phyloP scores from a whole-genome alignment of 139 green algal species.

The Micromonas pusilla region DNA sequence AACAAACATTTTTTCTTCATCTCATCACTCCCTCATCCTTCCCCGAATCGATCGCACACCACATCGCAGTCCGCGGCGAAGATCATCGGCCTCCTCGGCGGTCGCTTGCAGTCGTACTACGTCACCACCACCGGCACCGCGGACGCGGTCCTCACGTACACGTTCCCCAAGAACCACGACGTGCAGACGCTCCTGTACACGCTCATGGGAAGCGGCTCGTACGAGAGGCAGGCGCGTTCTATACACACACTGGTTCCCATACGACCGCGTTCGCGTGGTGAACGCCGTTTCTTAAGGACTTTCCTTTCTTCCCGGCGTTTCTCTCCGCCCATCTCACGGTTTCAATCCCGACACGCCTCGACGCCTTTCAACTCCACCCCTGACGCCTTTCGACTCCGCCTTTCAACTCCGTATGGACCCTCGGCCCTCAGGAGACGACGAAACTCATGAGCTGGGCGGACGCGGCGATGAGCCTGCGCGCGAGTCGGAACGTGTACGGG shows the following conservation, averaged over 20 bases:
- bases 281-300: too few relatives aligned
- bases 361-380: too few relatives aligned
- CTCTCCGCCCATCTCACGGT: too few relatives aligned
- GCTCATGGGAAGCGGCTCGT: background rate
- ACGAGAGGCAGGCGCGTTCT: background rate
- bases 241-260: too few relatives aligned
- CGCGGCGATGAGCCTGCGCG: background rate
- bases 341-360: too few relatives aligned
- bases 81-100: constrained; percentile 6
- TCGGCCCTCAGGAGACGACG: too few relatives aligned
- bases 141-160: constrained; percentile 7
- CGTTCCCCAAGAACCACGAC: constrained; percentile 26
- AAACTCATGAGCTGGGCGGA: background rate
- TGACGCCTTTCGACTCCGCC: too few relatives aligned
- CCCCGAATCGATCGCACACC: too few relatives aligned
- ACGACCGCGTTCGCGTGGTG: too few relatives aligned
- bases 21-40: too few relatives aligned
- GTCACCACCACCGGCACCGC: background rate
- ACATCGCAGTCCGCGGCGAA: background rate
- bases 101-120: background rate
- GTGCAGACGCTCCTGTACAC: constrained; percentile 1
- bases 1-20: background rate
- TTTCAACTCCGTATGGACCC: too few relatives aligned
- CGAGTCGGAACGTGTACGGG: background rate
- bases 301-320: too few relatives aligned